Base-by-base conservation (phyloP, 2,329 filamentous ascomycete genomes). In the Sclerotinia minor region DNA sequence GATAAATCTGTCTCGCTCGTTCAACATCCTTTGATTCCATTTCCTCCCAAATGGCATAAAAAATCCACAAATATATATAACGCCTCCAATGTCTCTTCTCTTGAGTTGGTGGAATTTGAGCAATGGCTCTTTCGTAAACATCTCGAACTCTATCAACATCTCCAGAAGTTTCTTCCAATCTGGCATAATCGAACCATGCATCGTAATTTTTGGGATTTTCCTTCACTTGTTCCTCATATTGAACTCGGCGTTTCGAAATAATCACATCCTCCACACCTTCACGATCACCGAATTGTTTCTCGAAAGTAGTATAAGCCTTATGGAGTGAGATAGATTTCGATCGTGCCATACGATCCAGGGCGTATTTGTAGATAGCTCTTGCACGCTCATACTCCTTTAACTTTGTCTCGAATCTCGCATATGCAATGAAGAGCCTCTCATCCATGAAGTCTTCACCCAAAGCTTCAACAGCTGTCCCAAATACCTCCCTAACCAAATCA, bases 141-240 rank as follows among this genome's bases (percentile, higher is more conserved):
- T 99, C 95, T 45, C 95, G 88, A 1, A 97, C 89, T 53, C 92
- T 88, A 71, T 96, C 93, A 0, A 86, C 81, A 76, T 97, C 91
- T 11, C 92, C 91, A 0, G 92, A 89, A 0, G 88, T 87, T 79
- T 99, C 95, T 78, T 99, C 95, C 8, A 99, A 81, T 9, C 92
- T 86, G 35, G 94, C 93, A 78, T 94, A 97, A 79, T 98, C 95
- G 73, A 99, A 94, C 95, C 95, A 99, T 17, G 89, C 86, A 76
- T 99, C 95, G 81, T 99, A 99, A 79, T 97, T 97, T 76, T 96
- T 95, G 2, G 94, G 87, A 75, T 97, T 98, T 76, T 96, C 91
- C 75, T 93, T 94, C 72, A 98, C 87, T 76, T 95, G 90, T 73
- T 97, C 92, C 79, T 99, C 95, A 79, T 99, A 99, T 71, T 95